Evolutionary conservation across 2,329 filamentous ascomycete genomes (phyloP).

Genomic region (Neopestalotiopsis clavispora): DNA sequence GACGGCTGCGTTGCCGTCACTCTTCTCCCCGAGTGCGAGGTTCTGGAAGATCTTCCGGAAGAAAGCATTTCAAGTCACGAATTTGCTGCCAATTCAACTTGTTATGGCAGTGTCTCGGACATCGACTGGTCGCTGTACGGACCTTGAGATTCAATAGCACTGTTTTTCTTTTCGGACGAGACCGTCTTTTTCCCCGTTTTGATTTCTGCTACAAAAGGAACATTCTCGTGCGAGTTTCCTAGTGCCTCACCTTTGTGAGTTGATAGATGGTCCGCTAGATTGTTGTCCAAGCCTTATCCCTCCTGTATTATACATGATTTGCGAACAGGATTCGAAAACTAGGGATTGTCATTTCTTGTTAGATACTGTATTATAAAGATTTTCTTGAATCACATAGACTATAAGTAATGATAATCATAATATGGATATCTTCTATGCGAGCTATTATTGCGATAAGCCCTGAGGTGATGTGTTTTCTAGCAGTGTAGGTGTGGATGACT

Average conservation of each 20-base stretch:
- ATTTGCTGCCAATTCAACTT: conserved; percentile 41
- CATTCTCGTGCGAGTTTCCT: too few species aligned
- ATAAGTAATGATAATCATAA: background rate
- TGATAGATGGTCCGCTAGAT: background rate
- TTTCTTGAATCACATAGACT: background rate
- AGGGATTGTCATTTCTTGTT: background rate
- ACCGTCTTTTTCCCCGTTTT: too few species aligned
- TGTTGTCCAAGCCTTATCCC: background rate
- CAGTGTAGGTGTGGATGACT: too few species aligned
- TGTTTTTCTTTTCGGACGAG: background rate
- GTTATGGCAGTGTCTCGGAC: conserved; percentile 45
- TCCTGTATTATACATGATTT: background rate
- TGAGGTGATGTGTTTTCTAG: background rate
- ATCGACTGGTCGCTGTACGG: conserved; percentile 43
- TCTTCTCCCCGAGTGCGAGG: conserved; percentile 49
- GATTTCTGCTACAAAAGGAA: too few species aligned
- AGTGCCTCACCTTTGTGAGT: too few species aligned
- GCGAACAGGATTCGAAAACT: too few species aligned
- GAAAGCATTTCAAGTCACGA: conserved; percentile 44
- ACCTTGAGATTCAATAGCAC: conserved; percentile 12
- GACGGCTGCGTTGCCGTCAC: conserved; percentile 46
- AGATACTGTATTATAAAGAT: background rate
- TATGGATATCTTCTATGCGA: background rate
- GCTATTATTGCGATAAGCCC: background rate
- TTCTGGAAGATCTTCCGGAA: conserved; percentile 40